These are phyloP conservation scores for Lithospermum erythrorhizon DNA, from an alignment of 257 asterid genomes.

Conservation along the genomic window DNA sequence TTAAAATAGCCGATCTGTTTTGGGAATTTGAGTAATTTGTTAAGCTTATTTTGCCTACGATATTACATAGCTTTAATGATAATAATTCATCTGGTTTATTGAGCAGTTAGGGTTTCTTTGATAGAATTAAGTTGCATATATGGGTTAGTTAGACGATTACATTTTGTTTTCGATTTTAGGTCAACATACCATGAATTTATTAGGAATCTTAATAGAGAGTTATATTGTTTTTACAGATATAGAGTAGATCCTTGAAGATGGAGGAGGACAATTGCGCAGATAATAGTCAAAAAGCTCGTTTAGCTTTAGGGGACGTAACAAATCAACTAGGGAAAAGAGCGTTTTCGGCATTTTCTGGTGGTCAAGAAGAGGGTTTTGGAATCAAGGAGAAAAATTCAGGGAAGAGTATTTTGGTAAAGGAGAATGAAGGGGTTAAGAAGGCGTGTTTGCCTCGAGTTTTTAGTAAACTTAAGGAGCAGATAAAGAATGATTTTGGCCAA, in stretches of 20 bases:
- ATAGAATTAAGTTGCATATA: too few species aligned
- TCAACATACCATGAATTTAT: neutral
- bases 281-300: slow-evolving; percentile 9
- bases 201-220: neutral
- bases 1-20: neutral
- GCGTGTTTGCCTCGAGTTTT: too few species aligned
- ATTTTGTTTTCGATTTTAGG: neutral
- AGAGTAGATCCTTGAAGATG: slow-evolving; percentile 24
- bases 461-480: slow-evolving; percentile 17
- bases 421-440: too few species aligned
- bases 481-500: slow-evolving; percentile 6
- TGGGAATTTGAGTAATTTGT: neutral
- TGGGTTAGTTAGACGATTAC: too few species aligned
- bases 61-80: too few species aligned
- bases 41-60: too few species aligned
- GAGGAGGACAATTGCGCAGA: slow-evolving; percentile 21
- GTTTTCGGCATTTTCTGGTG: slow-evolving; percentile 16
- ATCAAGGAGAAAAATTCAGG: slow-evolving; percentile 7
- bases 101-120: neutral
- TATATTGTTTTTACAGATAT: neutral
- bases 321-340: slow-evolving; percentile 47
- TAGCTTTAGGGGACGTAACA: slow-evolving; percentile 44
- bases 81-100: neutral
- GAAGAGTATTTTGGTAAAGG: slow-evolving; percentile 28
- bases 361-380: slow-evolving; percentile 9